Conservation (phyloP, 2,329 filamentous ascomycete species). For the Pseudonectria foliicola region DNA sequence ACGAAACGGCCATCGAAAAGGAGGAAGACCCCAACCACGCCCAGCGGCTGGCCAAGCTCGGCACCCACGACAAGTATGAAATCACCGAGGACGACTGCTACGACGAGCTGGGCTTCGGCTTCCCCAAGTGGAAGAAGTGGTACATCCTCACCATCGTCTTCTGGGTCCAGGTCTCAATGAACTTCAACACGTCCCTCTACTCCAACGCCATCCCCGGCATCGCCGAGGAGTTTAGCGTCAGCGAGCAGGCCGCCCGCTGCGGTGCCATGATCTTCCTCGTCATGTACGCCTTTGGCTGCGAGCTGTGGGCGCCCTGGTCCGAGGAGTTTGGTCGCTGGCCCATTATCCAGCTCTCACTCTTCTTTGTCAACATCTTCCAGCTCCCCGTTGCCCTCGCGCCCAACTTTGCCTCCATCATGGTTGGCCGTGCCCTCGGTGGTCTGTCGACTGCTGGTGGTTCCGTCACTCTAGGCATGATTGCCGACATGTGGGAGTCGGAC, state of each 20-base stretch:
- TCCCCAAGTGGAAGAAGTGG: slow-evolving; percentile 60
- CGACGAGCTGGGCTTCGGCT: slow-evolving; percentile 57
- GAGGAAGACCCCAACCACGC: slow-evolving; percentile 27
- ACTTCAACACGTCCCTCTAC: slow-evolving; percentile 70
- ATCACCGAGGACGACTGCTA: slow-evolving; percentile 55
- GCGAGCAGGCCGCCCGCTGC: slow-evolving; percentile 59
- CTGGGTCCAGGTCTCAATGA: slow-evolving; percentile 68
- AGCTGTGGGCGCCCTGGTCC: slow-evolving; percentile 82
- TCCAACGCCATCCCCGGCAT: slow-evolving; percentile 63
- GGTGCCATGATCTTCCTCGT: slow-evolving; percentile 76
- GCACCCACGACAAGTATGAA: slow-evolving; percentile 35
- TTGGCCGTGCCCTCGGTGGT: slow-evolving; percentile 63
- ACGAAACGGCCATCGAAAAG: slow-evolving; percentile 8
- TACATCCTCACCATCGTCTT: slow-evolving; percentile 66
- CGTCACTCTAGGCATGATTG: slow-evolving; percentile 68
- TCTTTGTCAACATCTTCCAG: slow-evolving; percentile 73
- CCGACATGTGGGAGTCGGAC: slow-evolving; percentile 65
- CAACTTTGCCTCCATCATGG: slow-evolving; percentile 64
- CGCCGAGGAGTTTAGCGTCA: slow-evolving; percentile 59
- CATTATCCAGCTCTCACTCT: slow-evolving; percentile 64
- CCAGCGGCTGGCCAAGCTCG: slow-evolving; percentile 27
- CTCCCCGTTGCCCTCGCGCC: slow-evolving; percentile 64
- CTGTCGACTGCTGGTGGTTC: slow-evolving; percentile 66
- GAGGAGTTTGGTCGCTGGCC: slow-evolving; percentile 76
- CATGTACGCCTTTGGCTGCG: slow-evolving; percentile 77